These are phyloP conservation scores for Keithomyces neogunnii DNA, from an alignment of 2,329 filamentous ascomycete genomes.

Conservation along the genomic window DNA sequence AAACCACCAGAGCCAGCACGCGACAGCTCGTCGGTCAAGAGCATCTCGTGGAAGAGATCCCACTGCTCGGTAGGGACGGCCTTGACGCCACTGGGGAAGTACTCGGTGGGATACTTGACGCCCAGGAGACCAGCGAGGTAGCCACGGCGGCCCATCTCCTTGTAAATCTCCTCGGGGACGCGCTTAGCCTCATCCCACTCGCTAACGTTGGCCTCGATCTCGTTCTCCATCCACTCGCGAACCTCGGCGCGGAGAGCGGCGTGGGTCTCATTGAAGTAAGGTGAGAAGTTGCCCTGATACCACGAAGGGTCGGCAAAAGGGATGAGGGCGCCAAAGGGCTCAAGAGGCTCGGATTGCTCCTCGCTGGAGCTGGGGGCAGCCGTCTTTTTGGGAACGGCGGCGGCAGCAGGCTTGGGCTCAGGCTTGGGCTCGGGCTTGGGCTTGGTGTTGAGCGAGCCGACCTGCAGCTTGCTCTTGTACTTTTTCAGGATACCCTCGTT, in stretches of 20 bases:
- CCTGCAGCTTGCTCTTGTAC: conserved; percentile 66
- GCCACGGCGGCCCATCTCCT: conserved; percentile 86
- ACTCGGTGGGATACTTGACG: conserved; percentile 68
- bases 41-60: conserved; percentile 97
- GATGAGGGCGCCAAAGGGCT: conserved; percentile 77
- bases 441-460: conserved; percentile 86
- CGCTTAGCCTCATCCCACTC: conserved; percentile 97
- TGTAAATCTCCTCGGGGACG: conserved; percentile 84
- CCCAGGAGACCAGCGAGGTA: conserved; percentile 91
- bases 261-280: conserved; percentile 93
- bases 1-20: conserved; percentile 84
- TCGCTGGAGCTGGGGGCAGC: conserved; percentile 20
- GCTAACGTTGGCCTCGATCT: conserved; percentile 82
- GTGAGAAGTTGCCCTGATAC: conserved; percentile 93
- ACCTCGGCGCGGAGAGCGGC: conserved; percentile 84
- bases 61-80: conserved; percentile 80
- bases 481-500: conserved; percentile 85
- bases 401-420: conserved; percentile 25
- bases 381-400: conserved; percentile 21
- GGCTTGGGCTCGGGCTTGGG: conserved; percentile 52
- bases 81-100: conserved; percentile 59
- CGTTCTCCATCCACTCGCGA: conserved; percentile 81
- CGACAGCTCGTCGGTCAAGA: conserved; percentile 89
- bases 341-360: conserved; percentile 61
- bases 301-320: conserved; percentile 89